Percentiles rank a stretch among this genome's conserved stretches.
phyloP scores from a whole-genome alignment of 2,329 filamentous ascomycete genomes.

The Aspergillus awamori region DNA sequence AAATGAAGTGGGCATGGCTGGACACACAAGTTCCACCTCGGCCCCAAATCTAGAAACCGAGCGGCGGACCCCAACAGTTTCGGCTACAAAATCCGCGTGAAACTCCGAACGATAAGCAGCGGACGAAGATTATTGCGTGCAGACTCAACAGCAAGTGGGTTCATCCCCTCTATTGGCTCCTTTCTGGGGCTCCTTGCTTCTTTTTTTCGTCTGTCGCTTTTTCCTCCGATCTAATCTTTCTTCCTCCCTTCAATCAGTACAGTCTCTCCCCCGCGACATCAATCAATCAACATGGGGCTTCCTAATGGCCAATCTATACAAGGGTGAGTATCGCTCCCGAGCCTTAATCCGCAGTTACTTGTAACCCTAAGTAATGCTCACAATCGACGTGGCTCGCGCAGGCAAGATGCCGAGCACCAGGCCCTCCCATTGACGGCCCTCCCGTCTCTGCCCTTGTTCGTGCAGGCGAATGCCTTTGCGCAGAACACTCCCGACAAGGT shows the following conservation, averaged over 20 bases:
- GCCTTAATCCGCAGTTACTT: neutral
- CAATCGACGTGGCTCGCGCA: neutral
- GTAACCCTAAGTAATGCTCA: constrained; percentile 15
- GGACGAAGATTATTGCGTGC: neutral
- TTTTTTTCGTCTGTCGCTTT: neutral
- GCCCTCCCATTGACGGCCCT: constrained; percentile 29
- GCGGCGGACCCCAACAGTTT: constrained; percentile 1
- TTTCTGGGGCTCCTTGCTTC: neutral
- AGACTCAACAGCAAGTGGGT: neutral
- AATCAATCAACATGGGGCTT: constrained; percentile 3
- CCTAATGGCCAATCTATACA: neutral
- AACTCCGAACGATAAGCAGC: neutral
- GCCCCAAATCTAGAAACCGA: neutral
- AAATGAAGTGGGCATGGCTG: neutral
- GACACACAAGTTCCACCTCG: neutral
- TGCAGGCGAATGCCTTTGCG: constrained; percentile 41
- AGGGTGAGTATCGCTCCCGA: neutral
- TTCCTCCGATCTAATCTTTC: neutral
- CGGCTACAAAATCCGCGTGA: neutral
- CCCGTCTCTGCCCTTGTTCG: constrained; percentile 45
- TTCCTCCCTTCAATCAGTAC: neutral
- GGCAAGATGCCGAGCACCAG: neutral
- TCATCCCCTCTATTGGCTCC: neutral
- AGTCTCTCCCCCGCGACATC: neutral
- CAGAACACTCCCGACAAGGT: constrained; percentile 37